Percentiles rank a stretch among this genome's conserved stretches.
Conservation (phyloP, 345 rosid species). For the Sonneratia alba region DNA sequence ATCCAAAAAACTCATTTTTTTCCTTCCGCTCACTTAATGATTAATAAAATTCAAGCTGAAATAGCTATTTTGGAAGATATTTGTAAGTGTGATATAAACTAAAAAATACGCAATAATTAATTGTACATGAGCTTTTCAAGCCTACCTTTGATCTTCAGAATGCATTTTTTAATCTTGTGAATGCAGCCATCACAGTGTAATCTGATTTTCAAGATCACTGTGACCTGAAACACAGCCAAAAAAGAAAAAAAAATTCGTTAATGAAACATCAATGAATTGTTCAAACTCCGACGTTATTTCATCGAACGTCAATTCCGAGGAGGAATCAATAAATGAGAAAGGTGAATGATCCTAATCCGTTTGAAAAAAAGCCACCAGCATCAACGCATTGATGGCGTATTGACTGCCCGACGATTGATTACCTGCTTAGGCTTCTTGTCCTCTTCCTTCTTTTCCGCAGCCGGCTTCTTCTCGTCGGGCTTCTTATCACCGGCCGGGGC, state of each 20-base stretch:
- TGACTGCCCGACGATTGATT: constrained; percentile 14
- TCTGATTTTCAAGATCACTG: constrained; percentile 47
- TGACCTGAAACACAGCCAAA: constrained; percentile 27
- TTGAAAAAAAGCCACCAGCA: neutral
- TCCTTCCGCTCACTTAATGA: too few relatives aligned
- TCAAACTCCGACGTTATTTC: neutral
- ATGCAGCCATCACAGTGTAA: constrained; percentile 67
- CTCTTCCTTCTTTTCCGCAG: constrained; percentile 20
- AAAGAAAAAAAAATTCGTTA: neutral
- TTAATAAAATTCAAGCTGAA: too few relatives aligned
- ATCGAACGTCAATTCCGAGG: neutral
- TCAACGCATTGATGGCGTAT: neutral
- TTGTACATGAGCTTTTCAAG: neutral
- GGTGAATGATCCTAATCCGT: neutral
- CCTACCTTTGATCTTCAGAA: constrained; percentile 36
- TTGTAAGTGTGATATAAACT: too few relatives aligned
- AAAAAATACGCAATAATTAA: neutral
- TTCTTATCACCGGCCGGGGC: neutral
- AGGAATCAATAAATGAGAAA: neutral
- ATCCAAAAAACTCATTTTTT: too few relatives aligned
- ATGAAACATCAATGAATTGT: neutral
- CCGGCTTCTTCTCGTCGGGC: constrained; percentile 19
- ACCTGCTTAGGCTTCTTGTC: constrained; percentile 31
- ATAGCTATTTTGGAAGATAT: too few relatives aligned
- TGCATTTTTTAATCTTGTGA: constrained; percentile 36